These are phyloP conservation scores for Solanum chmielewskii DNA, from an alignment of 257 asterid genomes.

Conservation along the genomic window DNA sequence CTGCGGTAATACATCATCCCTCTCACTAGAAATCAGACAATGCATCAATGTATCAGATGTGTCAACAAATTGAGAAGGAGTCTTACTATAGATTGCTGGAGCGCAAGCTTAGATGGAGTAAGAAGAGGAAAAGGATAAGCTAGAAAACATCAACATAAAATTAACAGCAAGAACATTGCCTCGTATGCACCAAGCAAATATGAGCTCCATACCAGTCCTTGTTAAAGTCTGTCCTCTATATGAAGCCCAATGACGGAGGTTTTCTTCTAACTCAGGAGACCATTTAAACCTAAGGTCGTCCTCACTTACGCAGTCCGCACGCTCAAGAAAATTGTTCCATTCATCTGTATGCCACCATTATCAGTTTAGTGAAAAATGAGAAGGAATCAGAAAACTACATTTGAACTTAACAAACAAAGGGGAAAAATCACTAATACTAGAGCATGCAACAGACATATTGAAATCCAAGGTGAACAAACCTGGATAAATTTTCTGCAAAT, in stretches of 20 bases:
- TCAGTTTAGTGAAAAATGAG: constrained; percentile 5
- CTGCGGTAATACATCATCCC: constrained; percentile 99
- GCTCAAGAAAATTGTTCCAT: constrained; percentile 97
- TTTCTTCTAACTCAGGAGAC: constrained; percentile 60
- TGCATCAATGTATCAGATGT: neutral
- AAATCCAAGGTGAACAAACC: constrained; percentile 34
- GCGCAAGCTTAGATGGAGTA: neutral
- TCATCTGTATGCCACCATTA: constrained; percentile 46
- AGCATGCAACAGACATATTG: neutral
- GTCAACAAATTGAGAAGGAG: neutral
- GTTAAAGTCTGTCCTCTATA: constrained; percentile 97
- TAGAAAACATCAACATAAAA: neutral
- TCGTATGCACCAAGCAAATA: neutral
- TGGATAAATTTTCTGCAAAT: constrained; percentile 95
- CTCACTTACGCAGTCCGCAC: constrained; percentile 45
- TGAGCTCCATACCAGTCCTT: constrained; percentile 54
- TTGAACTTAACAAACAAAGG: neutral
- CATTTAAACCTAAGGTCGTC: constrained; percentile 74
- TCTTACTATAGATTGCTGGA: neutral
- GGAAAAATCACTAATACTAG: constrained; percentile 1
- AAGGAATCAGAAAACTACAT: neutral
- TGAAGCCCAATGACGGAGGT: constrained; percentile 95
- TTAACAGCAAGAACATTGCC: neutral
- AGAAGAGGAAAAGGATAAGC: neutral
- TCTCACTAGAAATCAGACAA: constrained; percentile 47